Evolutionary conservation across 345 rosid genomes (phyloP).

Genomic region (Combretum micranthum): DNA sequence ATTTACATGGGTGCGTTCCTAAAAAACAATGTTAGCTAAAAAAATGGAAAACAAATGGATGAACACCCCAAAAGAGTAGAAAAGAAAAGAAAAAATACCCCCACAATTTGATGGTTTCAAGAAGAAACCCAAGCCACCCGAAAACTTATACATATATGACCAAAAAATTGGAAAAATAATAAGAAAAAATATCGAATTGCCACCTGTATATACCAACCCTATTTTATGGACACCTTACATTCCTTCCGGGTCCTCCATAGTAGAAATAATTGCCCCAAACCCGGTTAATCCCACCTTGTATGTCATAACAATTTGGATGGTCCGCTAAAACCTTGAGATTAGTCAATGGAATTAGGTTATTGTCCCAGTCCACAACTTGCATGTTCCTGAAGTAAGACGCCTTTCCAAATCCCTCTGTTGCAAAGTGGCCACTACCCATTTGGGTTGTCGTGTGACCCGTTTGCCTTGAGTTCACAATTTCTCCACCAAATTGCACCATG

Average conservation of each 20-base stretch:
- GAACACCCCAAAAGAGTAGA: too few species aligned
- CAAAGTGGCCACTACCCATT: slow-evolving; percentile 98
- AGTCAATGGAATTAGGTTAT: slow-evolving; percentile 63
- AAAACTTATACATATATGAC: slow-evolving; percentile 6
- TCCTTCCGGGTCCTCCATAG: slow-evolving; percentile 96
- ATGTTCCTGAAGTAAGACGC: slow-evolving; percentile 86
- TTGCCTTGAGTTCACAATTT: slow-evolving; percentile 58
- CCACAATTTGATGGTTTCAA: slow-evolving; percentile 14
- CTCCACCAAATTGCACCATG: slow-evolving; percentile 97
- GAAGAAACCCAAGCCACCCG: slow-evolving; percentile 37
- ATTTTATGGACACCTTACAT: slow-evolving; percentile 73
- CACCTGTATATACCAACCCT: slow-evolving; percentile 8
- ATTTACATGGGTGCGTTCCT: too few species aligned
- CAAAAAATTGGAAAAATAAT: neutral
- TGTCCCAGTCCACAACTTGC: slow-evolving; percentile 94
- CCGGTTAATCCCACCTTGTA: slow-evolving; percentile 71
- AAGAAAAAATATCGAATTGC: slow-evolving; percentile 6
- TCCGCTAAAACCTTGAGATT: slow-evolving; percentile 75
- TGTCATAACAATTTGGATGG: slow-evolving; percentile 84
- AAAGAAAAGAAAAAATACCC: slow-evolving; percentile 14
- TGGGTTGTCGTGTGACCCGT: slow-evolving; percentile 83
- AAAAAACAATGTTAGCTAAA: too few species aligned
- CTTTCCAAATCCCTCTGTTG: slow-evolving; percentile 81
- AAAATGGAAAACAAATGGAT: too few species aligned
- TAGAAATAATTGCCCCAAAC: slow-evolving; percentile 96